phyloP scores from a whole-genome alignment of 2,329 filamentous ascomycete genomes.

The Calonectria pauciramosa region DNA sequence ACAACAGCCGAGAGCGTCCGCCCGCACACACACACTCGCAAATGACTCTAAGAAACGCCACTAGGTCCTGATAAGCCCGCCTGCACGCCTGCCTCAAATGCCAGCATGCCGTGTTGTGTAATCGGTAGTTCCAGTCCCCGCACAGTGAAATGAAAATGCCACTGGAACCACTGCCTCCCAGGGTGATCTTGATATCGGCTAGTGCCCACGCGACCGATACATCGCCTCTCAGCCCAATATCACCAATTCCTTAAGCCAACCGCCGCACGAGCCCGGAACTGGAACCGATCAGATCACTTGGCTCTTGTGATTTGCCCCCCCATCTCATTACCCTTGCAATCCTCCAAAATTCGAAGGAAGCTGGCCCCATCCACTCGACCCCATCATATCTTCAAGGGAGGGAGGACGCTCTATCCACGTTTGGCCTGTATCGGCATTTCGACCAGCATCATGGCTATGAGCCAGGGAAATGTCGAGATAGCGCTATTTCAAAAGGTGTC shows the following conservation, averaged over 20 bases:
- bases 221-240: conserved; percentile 25
- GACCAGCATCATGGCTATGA: conserved; percentile 47
- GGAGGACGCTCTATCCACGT: conserved; percentile 49
- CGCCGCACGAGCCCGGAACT: conserved; percentile 25
- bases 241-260: conserved; percentile 12
- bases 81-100: background rate
- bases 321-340: conserved; percentile 1
- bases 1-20: background rate
- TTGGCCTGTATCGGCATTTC: conserved; percentile 44
- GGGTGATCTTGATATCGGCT: background rate
- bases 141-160: conserved; percentile 1
- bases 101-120: background rate
- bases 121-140: background rate
- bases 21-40: background rate
- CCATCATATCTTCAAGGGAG: conserved; percentile 44
- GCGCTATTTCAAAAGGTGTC: conserved; percentile 40
- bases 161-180: background rate
- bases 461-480: conserved; percentile 52
- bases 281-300: conserved; percentile 2
- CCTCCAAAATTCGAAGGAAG: conserved; percentile 3
- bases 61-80: conserved; percentile 20
- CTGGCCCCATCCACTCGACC: conserved; percentile 39
- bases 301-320: conserved; percentile 12
- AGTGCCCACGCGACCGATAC: conserved; percentile 6
- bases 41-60: conserved; percentile 14